Evolutionary conservation across 805 yeast species (phyloP), one percentile per base, ranked within the genome.

Genomic region (Scheffersomyces amazonensis): DNA sequence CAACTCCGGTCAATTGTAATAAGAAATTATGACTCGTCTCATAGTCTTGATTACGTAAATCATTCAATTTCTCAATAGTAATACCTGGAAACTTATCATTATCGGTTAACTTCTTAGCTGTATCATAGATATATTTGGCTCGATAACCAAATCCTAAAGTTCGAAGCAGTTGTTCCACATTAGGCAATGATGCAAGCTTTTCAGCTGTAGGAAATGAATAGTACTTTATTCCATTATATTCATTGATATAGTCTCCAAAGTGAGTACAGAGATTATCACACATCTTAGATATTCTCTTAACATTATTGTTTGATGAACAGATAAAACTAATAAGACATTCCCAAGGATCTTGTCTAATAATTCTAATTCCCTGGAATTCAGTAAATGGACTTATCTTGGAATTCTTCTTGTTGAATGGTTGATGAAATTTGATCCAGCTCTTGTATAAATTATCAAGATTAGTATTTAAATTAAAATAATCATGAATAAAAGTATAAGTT

Each of bases 301-400:
- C 93, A 53, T 93, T 93, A 62, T 93, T 93, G 60, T 93, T 93
- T n/a, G 95, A 82, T 2, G 96, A 87, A 62, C 98, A 93, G 9
- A 93, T 93, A 47, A 91, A 93, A 2, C 93, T 85, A 15, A 91
- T 66, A 32, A 89, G 66, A 31, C 91, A 88, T 49, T 93, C 99
- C 98, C 98, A 93, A 0, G 99, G 98, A 47, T 91, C 96, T 58
- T 93, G 98, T 25, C 90, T 72, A 19, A 93, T 71, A 45, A 91
- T 87, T 21, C 99, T 66, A 15, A 91, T 80, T 0, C 97, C 98
- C 3, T 68, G 68, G 39, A 79, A 78, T 21, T 51, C 37, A 3
- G 46, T 40, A 44, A 69, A 69, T 2, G 71, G 67, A 3, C 66
- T 51, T 15, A 35, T 44, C 53, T 27, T 57, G 4, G 17, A 8